These are phyloP conservation scores for Microglena sp. DNA, from an alignment of 139 green algal species.

Conservation along the genomic window DNA sequence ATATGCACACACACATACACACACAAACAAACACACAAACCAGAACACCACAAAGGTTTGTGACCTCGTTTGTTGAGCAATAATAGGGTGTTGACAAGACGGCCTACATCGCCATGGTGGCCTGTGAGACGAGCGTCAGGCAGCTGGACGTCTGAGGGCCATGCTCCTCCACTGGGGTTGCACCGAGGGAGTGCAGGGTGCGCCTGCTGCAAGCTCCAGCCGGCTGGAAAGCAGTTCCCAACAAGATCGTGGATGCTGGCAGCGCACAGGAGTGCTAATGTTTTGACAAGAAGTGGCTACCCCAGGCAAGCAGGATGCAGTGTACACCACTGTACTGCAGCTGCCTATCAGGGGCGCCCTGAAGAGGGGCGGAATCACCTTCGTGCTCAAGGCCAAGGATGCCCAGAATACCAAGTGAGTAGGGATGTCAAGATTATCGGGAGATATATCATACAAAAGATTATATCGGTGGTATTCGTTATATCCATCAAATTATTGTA, in stretches of 20 bases:
- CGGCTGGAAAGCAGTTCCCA: constrained; percentile 24
- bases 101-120: constrained; percentile 17
- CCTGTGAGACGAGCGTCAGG: constrained; percentile 26
- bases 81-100: constrained; percentile 25
- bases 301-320: not conserved
- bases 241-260: constrained; percentile 22
- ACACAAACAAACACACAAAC: no score
- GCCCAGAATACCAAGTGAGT: not conserved
- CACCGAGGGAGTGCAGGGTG: constrained; percentile 9
- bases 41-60: no score
- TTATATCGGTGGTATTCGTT: no score
- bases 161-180: constrained; percentile 29
- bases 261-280: constrained; percentile 23
- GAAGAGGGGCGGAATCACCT: constrained; percentile 24
- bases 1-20: no score
- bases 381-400: constrained; percentile 23
- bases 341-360: constrained; percentile 22
- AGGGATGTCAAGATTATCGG: no score
- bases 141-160: constrained; percentile 25
- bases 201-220: constrained; percentile 20
- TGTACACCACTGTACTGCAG: constrained; percentile 27
- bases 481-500: no score
- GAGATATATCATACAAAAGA: no score
- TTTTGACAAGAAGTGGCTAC: constrained; percentile 26
- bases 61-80: no score